phyloP scores from a whole-genome alignment of 768 basidiomycete species.

The Mycena chlorophos region DNA sequence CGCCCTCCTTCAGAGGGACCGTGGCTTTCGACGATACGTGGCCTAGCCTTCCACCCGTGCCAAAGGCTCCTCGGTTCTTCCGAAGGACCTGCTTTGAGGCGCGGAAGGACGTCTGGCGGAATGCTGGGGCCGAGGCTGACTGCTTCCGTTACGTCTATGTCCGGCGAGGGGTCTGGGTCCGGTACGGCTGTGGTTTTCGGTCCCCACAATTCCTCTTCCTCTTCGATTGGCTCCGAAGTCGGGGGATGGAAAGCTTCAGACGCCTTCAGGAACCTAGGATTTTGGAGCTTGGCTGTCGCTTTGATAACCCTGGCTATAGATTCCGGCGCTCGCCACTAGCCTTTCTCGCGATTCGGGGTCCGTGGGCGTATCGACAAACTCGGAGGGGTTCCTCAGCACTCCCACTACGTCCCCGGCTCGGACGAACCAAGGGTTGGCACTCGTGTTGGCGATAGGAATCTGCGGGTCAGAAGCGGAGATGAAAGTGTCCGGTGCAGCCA shows the following conservation, averaged over 20 bases:
- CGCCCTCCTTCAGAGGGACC: conserved; percentile 19
- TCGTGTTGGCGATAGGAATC: neutral
- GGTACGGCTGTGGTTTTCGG: neutral
- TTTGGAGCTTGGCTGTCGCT: neutral
- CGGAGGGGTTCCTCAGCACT: neutral
- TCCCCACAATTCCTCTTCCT: neutral
- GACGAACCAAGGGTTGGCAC: neutral
- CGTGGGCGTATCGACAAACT: neutral
- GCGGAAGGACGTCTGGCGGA: neutral
- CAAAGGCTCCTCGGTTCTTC: conserved; percentile 18
- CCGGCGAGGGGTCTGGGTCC: neutral
- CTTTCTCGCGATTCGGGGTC: neutral
- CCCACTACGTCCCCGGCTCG: neutral
- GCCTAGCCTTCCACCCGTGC: conserved; percentile 19
- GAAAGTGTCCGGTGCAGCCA: neutral
- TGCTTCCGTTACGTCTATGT: neutral
- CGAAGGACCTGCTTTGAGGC: neutral
- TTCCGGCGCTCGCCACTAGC: neutral
- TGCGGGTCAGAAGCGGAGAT: neutral
- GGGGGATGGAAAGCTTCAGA: neutral
- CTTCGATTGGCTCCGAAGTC: neutral
- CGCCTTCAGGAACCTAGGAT: too few relatives aligned
- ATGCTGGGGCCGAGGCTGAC: neutral
- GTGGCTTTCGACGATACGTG: conserved; percentile 20
- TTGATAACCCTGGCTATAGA: neutral